Base-by-base conservation (phyloP, 2,329 filamentous ascomycete species). In the Fusarium palustre region DNA sequence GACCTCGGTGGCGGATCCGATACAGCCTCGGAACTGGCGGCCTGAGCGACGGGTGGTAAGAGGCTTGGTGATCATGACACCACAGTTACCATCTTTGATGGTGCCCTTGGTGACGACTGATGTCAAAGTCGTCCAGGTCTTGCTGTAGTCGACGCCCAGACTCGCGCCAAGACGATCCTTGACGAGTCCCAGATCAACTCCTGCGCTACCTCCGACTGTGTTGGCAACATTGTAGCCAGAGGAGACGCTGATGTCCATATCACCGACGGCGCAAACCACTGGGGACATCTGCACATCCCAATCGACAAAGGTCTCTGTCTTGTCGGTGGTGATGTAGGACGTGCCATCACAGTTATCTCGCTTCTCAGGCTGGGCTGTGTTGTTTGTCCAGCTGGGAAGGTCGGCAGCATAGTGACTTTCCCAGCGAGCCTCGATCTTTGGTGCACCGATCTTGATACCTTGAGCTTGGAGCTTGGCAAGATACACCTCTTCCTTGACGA, bases 281-380 rank as follows among this genome's bases (percentile, higher is more conserved):
- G 47, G 47, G 22, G 47, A 50, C 47, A 50, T 50, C 31, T 50
- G 47, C 12, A 50, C 47, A 18, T 50, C 47, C 47, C 47, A 50
- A 2, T 50, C 47, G 18, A 50, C 47, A 38, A 50, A 50, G 22
- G 18, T 38, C 24, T 38, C 47, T 9, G 33, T 50, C 33, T 50
- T 50, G 47, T 50, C 47, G 16, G 47, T 50, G 11, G 22, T 25
- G 3, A 50, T 50, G 47, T 50, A 50, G 18, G 15, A 28, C 5
- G 47, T 50, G 12, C 33, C n/a, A 10, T 25, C 22, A 13, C 47
- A 50, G 20, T 18, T 8, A 16, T 28, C 47, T 15, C 47, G 33
- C 33, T 50, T 50, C 5, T 36, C 47, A 1, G 11, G 4, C 24
- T 8, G 18, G 12, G 11, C 8, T 8, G 31, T 20, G 22, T 8